Evolutionary conservation across 2,329 filamentous ascomycete species (phyloP).

Genomic region (Cladosporium cucumerinum): DNA sequence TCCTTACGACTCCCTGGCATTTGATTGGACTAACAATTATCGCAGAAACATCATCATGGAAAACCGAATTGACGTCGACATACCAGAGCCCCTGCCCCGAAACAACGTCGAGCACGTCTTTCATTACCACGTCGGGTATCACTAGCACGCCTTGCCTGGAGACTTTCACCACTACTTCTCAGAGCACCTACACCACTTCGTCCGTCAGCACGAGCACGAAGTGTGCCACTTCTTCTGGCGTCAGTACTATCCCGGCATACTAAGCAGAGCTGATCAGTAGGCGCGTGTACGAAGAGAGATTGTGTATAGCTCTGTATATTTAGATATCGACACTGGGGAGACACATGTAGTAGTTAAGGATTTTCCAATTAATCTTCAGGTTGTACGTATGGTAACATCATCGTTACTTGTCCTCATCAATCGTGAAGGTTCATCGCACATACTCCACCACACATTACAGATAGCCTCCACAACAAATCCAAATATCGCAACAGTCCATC

Average conservation of each 20-base stretch:
- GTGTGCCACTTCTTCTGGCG: slow-evolving; percentile 8
- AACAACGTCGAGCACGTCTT: slow-evolving; percentile 2
- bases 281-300: not conserved
- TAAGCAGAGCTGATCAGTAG: not conserved
- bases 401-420: not conserved
- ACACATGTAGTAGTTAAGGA: not conserved
- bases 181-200: slow-evolving; percentile 11
- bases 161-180: slow-evolving; percentile 7
- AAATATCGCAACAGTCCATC: not conserved
- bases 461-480: not conserved
- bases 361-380: not conserved
- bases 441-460: not conserved
- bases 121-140: slow-evolving; percentile 4
- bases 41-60: slow-evolving; percentile 2
- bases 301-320: not conserved
- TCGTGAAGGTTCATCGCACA: not conserved
- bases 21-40: not conserved
- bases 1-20: not conserved
- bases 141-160: slow-evolving; percentile 10
- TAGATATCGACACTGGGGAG: not conserved
- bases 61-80: not conserved
- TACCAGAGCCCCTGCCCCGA: slow-evolving; percentile 13
- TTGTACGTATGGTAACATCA: not conserved
- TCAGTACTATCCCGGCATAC: not conserved
- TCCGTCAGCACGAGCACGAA: slow-evolving; percentile 9